phyloP scores from a whole-genome alignment of 2,329 filamentous ascomycete genomes.

The Fusarium veterinarium region DNA sequence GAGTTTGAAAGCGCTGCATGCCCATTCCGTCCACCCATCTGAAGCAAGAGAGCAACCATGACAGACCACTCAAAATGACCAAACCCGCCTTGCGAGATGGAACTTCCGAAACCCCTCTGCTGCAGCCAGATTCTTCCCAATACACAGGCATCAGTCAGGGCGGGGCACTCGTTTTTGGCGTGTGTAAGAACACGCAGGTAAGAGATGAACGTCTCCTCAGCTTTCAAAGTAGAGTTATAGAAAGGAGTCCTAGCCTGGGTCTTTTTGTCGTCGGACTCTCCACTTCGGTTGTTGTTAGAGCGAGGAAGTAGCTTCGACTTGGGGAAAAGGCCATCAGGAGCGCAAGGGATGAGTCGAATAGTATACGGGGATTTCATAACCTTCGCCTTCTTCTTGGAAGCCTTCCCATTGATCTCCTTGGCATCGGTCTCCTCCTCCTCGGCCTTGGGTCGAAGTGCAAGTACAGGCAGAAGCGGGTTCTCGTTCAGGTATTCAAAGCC shows the following conservation, averaged over 20 bases:
- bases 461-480: slow-evolving; percentile 80
- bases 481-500: slow-evolving; percentile 76
- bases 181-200: slow-evolving; percentile 82
- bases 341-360: slow-evolving; percentile 82
- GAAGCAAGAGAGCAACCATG: slow-evolving; percentile 82
- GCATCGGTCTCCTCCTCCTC: slow-evolving; percentile 30
- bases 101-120: slow-evolving; percentile 82
- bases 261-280: slow-evolving; percentile 57
- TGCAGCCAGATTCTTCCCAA: slow-evolving; percentile 90
- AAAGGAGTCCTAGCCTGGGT: slow-evolving; percentile 73
- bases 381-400: slow-evolving; percentile 42
- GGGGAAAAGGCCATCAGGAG: slow-evolving; percentile 76
- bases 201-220: slow-evolving; percentile 77
- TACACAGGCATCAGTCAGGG: slow-evolving; percentile 85
- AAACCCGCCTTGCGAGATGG: slow-evolving; percentile 82
- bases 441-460: slow-evolving; percentile 57
- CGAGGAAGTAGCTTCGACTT: slow-evolving; percentile 75
- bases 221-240: slow-evolving; percentile 88
- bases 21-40: slow-evolving; percentile 79
- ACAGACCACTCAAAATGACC: slow-evolving; percentile 91
- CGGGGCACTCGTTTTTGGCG: slow-evolving; percentile 74
- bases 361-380: slow-evolving; percentile 58
- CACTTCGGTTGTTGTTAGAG: slow-evolving; percentile 75
- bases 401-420: slow-evolving; percentile 29
- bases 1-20: slow-evolving; percentile 79